Percentiles rank a stretch among this genome's conserved stretches.
Conservation (phyloP, 148 eudicot species). For the Cornus kousa region DNA sequence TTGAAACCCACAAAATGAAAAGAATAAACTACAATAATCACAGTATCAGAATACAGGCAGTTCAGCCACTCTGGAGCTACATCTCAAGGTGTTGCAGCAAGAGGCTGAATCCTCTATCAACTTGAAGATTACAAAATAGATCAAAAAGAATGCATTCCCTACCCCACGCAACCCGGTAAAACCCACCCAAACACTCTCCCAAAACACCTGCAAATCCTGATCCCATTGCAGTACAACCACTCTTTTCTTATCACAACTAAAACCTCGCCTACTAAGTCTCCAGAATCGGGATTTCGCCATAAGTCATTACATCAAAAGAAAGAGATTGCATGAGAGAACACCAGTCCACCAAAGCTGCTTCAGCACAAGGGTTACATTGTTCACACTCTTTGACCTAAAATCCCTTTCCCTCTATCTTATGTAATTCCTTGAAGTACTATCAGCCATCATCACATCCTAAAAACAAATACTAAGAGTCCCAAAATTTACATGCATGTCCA, state of each 20-base stretch:
- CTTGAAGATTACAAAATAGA: background rate
- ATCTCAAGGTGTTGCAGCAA: background rate
- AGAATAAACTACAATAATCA: background rate
- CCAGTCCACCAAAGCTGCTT: background rate
- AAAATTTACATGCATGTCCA: no score
- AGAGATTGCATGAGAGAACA: background rate
- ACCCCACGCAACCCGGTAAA: background rate
- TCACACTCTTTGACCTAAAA: background rate
- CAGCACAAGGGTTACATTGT: background rate
- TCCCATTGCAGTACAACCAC: background rate
- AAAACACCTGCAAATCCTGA: background rate
- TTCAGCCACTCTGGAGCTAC: background rate
- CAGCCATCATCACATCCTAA: background rate
- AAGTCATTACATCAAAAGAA: background rate
- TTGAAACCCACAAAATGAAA: slow-evolving; percentile 5
- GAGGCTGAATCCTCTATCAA: background rate
- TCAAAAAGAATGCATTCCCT: background rate
- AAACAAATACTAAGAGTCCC: no score
- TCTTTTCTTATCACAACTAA: background rate
- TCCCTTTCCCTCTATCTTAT: no score
- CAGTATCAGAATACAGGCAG: background rate
- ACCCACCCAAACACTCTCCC: background rate
- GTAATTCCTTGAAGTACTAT: background rate
- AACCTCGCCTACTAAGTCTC: no score
- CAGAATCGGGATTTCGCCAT: background rate